Evolutionary conservation across 2,329 filamentous ascomycete species (phyloP).

Genomic region (Dendrostoma leiphaemia): DNA sequence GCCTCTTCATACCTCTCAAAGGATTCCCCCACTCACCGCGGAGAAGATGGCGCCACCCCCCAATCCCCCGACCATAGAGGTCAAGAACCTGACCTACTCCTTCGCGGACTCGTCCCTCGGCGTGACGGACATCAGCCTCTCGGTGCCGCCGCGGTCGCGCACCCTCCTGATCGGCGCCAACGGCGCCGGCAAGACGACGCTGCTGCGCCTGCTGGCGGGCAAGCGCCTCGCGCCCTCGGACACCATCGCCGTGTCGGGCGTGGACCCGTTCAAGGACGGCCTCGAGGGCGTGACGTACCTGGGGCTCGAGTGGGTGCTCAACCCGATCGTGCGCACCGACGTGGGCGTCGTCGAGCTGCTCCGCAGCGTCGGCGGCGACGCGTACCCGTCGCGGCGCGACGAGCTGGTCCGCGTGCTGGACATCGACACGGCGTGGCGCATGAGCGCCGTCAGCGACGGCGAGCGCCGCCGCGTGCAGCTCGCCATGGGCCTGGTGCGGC

Average conservation of each 20-base stretch:
- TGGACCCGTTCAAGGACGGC: constrained; percentile 87
- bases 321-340: constrained; percentile 92
- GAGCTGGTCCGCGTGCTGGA: constrained; percentile 87
- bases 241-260: constrained; percentile 74
- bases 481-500: constrained; percentile 89
- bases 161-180: constrained; percentile 95
- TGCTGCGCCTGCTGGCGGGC: constrained; percentile 89
- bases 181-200: constrained; percentile 94
- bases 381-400: constrained; percentile 77
- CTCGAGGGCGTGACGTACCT: constrained; percentile 96
- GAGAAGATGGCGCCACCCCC: constrained; percentile 25
- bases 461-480: constrained; percentile 90
- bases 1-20: too few relatives aligned
- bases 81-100: constrained; percentile 77
- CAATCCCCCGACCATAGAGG: constrained; percentile 62
- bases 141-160: constrained; percentile 78
- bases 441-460: constrained; percentile 93
- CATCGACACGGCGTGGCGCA: constrained; percentile 88
- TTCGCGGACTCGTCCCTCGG: constrained; percentile 87
- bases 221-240: constrained; percentile 83
- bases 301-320: constrained; percentile 96
- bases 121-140: constrained; percentile 68
- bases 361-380: constrained; percentile 79
- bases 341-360: constrained; percentile 89
- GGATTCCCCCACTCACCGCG: not conserved